These are phyloP conservation scores for Spathaspora boniae DNA, from an alignment of 805 yeast species.

Conservation along the genomic window DNA sequence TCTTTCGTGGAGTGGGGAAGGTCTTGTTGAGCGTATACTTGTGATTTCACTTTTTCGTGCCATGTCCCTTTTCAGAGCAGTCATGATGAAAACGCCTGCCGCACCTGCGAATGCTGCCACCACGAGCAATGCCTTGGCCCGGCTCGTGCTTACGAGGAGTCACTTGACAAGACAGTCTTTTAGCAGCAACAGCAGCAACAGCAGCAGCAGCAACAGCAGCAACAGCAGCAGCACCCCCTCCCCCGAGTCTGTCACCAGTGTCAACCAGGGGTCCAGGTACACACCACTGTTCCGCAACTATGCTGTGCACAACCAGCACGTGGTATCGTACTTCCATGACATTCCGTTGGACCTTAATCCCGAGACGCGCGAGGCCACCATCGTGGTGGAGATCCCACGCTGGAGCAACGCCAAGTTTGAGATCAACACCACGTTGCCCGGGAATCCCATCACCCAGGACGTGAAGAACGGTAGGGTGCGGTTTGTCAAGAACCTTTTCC, in stretches of 20 bases:
- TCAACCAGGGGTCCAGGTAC: constrained; percentile 32
- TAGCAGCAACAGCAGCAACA: too few species aligned
- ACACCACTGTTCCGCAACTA: constrained; percentile 42
- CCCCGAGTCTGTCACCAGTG: neutral
- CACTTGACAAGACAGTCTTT: too few species aligned
- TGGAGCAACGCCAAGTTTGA: constrained; percentile 86
- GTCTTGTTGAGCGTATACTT: too few species aligned
- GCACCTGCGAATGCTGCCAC: neutral
- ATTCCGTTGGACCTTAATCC: constrained; percentile 52
- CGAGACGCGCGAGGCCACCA: constrained; percentile 38
- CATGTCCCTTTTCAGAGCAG: neutral
- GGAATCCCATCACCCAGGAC: constrained; percentile 82
- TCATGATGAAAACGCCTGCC: constrained; percentile 3
- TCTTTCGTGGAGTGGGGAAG: too few species aligned
- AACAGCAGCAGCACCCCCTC: neutral
- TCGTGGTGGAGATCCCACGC: constrained; percentile 49
- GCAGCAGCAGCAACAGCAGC: too few species aligned
- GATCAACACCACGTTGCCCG: constrained; percentile 51
- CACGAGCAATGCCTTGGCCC: constrained; percentile 4
- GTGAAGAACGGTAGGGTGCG: constrained; percentile 70
- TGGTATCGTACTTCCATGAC: constrained; percentile 71
- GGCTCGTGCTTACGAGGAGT: constrained; percentile 12
- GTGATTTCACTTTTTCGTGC: neutral
- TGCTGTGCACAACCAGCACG: constrained; percentile 38
- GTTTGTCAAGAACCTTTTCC: constrained; percentile 75